A percentile compares a stretch with the other conserved stretches of the same genome.
Conservation (phyloP, 768 basidiomycete genomes). For the Mycena haematopus region DNA sequence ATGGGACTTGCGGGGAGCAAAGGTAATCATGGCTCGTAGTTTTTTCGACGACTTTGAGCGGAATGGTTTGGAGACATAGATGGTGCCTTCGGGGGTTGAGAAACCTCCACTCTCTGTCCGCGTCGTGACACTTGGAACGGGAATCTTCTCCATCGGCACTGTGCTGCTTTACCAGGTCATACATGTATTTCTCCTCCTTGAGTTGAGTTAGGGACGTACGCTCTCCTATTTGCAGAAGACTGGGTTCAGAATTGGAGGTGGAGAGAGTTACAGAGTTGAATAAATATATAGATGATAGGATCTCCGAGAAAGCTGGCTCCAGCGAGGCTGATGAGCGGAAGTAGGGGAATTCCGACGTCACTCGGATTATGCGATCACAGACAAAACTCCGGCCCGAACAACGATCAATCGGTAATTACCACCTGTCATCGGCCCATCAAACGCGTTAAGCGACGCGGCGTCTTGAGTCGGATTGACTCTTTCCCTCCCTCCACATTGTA, state of each 20-base stretch:
- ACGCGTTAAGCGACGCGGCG: too few relatives aligned
- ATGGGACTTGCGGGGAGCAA: slow-evolving; percentile 82
- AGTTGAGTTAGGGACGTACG: not conserved
- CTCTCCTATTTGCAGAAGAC: not conserved
- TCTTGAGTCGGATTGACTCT: too few relatives aligned
- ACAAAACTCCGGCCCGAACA: too few relatives aligned
- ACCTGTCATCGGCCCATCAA: too few relatives aligned
- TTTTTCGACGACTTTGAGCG: slow-evolving; percentile 78
- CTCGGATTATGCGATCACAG: not conserved
- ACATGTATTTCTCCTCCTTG: not conserved
- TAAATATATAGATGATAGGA: slow-evolving; percentile 2
- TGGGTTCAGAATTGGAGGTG: not conserved
- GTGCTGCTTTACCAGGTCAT: not conserved
- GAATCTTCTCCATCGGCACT: slow-evolving; percentile 3
- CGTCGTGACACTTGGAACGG: slow-evolving; percentile 24
- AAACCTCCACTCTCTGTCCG: slow-evolving; percentile 51
- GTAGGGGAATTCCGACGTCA: not conserved
- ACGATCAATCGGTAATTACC: too few relatives aligned
- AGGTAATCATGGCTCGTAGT: slow-evolving; percentile 83
- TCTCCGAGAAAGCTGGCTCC: not conserved
- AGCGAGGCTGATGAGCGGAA: too few relatives aligned
- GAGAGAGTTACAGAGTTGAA: not conserved
- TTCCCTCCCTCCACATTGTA: too few relatives aligned
- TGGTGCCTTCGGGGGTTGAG: slow-evolving; percentile 64
- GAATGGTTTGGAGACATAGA: slow-evolving; percentile 79